Conservation (phyloP, 345 rosid genomes). For the Aquilaria sinensis region DNA sequence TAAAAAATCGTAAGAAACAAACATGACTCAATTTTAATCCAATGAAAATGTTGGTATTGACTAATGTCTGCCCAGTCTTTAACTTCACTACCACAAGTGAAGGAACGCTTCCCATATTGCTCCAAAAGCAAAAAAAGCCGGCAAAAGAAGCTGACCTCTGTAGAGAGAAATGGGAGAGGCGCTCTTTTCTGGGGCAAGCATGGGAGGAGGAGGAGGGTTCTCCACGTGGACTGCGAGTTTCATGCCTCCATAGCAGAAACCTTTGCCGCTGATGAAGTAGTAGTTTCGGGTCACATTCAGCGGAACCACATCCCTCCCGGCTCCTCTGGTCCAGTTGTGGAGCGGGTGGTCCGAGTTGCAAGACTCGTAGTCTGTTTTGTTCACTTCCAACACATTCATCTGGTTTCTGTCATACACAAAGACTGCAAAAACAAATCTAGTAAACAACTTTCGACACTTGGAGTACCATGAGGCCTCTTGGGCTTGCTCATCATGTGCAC, state of each 20-base stretch:
- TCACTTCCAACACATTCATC: slow-evolving; percentile 79
- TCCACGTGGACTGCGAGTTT: slow-evolving; percentile 58
- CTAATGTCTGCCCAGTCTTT: no score
- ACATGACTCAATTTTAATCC: no score
- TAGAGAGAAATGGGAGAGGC: slow-evolving; percentile 16
- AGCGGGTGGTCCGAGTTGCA: slow-evolving; percentile 71
- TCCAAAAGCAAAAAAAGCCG: slow-evolving; percentile 37
- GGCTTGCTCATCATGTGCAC: no score
- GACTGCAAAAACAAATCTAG: slow-evolving; percentile 25
- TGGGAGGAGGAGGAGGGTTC: slow-evolving; percentile 72
- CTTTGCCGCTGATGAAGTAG: slow-evolving; percentile 80
- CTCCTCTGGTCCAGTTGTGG: slow-evolving; percentile 78
- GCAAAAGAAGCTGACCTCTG: slow-evolving; percentile 32
- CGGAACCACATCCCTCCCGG: slow-evolving; percentile 89
- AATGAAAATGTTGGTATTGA: no score
- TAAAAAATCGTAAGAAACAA: no score
- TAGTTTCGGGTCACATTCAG: slow-evolving; percentile 67
- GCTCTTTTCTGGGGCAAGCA: slow-evolving; percentile 34
- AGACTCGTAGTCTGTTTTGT: slow-evolving; percentile 57
- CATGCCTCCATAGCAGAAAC: slow-evolving; percentile 87
- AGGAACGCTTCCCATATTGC: slow-evolving; percentile 49
- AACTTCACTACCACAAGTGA: slow-evolving; percentile 24
- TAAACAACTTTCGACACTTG: not conserved
- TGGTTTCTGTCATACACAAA: slow-evolving; percentile 94
- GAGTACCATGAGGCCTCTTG: not conserved